Conservation (phyloP, 1,139 yeast genomes). For the Suhomyces bokatorum region DNA sequence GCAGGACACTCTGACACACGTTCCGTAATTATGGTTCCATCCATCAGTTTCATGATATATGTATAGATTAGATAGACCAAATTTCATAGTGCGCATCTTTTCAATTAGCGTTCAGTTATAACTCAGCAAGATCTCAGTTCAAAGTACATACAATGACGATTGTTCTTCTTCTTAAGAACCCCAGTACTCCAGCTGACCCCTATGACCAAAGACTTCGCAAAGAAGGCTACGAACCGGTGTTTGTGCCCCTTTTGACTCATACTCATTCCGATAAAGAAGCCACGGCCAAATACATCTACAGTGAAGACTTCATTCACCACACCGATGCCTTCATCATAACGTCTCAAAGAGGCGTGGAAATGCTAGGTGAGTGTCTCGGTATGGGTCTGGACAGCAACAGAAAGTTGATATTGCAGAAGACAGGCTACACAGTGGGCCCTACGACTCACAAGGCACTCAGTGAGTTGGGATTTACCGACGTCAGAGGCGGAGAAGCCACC, state of each 20-base stretch:
- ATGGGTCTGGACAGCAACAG: slow-evolving; percentile 18
- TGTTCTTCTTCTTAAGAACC: slow-evolving; percentile 61
- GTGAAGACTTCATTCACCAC: slow-evolving; percentile 39
- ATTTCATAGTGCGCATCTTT: not conserved
- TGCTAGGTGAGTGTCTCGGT: slow-evolving; percentile 51
- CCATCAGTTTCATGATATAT: too few relatives aligned
- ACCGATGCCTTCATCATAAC: slow-evolving; percentile 71
- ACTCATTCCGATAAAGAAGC: slow-evolving; percentile 49
- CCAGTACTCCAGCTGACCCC: slow-evolving; percentile 64
- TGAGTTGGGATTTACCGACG: slow-evolving; percentile 62
- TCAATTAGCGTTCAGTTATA: too few relatives aligned
- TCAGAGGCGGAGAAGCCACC: slow-evolving; percentile 72
- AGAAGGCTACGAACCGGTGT: slow-evolving; percentile 43
- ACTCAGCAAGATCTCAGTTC: too few relatives aligned
- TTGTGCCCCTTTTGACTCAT: slow-evolving; percentile 72
- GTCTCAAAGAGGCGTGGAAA: slow-evolving; percentile 90
- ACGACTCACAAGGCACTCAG: slow-evolving; percentile 69
- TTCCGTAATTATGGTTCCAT: too few relatives aligned
- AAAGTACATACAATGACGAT: not conserved
- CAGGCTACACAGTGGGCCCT: slow-evolving; percentile 89
- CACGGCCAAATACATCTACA: slow-evolving; percentile 43
- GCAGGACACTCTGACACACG: too few relatives aligned
- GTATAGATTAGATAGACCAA: too few relatives aligned
- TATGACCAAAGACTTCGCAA: slow-evolving; percentile 47
- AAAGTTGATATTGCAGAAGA: slow-evolving; percentile 39